These are phyloP conservation scores for Eutrema heterophyllum DNA, from an alignment of 345 rosid genomes.

Conservation along the genomic window DNA sequence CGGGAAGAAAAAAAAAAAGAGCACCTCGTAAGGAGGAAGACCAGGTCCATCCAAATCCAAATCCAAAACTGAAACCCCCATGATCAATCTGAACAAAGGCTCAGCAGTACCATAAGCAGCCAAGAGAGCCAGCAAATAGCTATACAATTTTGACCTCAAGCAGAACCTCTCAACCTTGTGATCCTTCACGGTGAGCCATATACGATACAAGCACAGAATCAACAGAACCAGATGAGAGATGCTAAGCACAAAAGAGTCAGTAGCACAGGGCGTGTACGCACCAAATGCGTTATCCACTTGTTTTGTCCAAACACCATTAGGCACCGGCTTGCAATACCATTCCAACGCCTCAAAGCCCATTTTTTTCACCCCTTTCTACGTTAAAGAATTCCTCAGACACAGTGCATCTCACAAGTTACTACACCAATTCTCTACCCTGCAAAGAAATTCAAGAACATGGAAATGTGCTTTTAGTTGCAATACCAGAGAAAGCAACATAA, in stretches of 20 bases:
- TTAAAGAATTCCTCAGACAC: not conserved
- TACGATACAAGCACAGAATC: conserved; percentile 67
- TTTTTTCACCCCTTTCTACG: not conserved
- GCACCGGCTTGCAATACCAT: conserved; percentile 84
- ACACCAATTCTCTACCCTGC: conserved; percentile 5
- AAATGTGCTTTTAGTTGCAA: not conserved
- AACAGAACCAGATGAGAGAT: conserved; percentile 66
- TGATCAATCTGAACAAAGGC: conserved; percentile 79
- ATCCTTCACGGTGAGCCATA: conserved; percentile 71
- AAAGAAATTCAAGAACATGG: not conserved
- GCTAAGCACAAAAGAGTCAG: conserved; percentile 61
- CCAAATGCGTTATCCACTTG: conserved; percentile 90
- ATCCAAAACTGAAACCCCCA: conserved; percentile 82
- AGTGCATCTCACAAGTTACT: conserved; percentile 15
- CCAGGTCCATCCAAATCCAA: conserved; percentile 67
- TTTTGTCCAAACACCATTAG: conserved; percentile 73
- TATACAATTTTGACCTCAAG: conserved; percentile 72
- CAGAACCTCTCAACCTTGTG: conserved; percentile 62
- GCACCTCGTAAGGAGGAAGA: conserved; percentile 92
- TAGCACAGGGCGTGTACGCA: conserved; percentile 89
- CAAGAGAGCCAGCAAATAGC: conserved; percentile 57
- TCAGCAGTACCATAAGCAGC: conserved; percentile 71
- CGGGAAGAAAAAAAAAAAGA: not conserved
- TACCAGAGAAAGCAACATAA: not conserved
- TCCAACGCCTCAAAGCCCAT: conserved; percentile 71